Conservation (phyloP, 257 asterid species). For the Paulownia fortunei region DNA sequence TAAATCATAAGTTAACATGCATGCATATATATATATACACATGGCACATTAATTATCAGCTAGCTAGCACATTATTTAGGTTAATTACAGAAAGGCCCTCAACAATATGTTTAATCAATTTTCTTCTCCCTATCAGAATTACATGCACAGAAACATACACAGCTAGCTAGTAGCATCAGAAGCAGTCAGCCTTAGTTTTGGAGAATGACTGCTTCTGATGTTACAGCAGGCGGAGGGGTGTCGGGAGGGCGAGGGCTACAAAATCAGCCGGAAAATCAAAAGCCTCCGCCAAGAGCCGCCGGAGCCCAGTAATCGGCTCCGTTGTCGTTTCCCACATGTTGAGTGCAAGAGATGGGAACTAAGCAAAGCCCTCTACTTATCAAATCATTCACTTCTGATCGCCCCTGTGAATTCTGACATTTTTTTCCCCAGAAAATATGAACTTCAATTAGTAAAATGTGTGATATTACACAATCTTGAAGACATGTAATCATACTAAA, state of each 20-base stretch:
- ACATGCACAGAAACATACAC: constrained; percentile 33
- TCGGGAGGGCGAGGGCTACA: not conserved
- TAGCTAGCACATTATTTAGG: constrained; percentile 35
- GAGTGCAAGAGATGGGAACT: constrained; percentile 84
- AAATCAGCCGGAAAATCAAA: constrained; percentile 21
- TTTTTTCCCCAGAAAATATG: too few relatives aligned
- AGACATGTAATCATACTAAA: not conserved
- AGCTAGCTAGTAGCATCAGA: constrained; percentile 48
- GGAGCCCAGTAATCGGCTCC: constrained; percentile 71
- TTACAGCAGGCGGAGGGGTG: too few relatives aligned
- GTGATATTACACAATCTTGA: not conserved
- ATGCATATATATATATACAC: constrained; percentile 28
- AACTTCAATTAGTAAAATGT: not conserved
- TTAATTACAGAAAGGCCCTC: constrained; percentile 49
- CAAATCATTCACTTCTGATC: constrained; percentile 54
- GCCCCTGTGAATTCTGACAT: constrained; percentile 51
- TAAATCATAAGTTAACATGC: constrained; percentile 21
- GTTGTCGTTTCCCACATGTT: constrained; percentile 59
- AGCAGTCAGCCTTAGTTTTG: constrained; percentile 43
- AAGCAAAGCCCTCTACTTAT: constrained; percentile 87
- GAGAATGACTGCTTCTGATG: constrained; percentile 58
- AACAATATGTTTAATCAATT: constrained; percentile 40
- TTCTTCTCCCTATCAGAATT: constrained; percentile 25
- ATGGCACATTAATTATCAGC: not conserved
- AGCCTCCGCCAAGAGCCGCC: constrained; percentile 52